Percentiles rank a stretch among this genome's conserved stretches.
These are phyloP conservation scores for Colletotrichum eremochloae DNA, from an alignment of 2,329 filamentous ascomycete species.

Conservation along the genomic window DNA sequence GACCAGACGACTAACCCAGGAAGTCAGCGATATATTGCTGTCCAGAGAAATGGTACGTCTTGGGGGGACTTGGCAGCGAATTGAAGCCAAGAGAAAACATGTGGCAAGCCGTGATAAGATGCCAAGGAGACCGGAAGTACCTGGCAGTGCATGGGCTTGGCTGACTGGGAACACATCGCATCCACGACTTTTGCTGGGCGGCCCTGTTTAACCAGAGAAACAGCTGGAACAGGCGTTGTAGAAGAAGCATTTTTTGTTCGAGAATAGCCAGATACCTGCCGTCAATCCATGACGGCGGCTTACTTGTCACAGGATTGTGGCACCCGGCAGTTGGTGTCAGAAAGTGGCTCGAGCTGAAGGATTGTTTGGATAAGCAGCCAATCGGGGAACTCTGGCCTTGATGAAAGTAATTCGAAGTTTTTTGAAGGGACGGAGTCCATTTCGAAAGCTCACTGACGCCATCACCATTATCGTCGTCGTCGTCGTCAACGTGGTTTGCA, in stretches of 20 bases:
- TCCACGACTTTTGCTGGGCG: neutral
- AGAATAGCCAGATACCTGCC: neutral
- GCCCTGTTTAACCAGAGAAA: neutral
- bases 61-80: neutral
- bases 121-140: constrained; percentile 24
- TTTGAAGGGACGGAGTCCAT: neutral
- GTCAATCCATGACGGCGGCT: neutral
- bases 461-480: neutral
- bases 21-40: constrained; percentile 31
- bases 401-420: neutral
- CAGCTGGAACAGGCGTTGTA: neutral
- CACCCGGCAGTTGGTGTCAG: neutral
- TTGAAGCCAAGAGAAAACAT: constrained; percentile 31
- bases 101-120: constrained; percentile 31
- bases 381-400: neutral
- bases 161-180: constrained; percentile 4
- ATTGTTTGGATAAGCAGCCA: neutral
- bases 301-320: neutral
- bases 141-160: constrained; percentile 17
- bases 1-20: neutral
- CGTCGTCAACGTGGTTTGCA: constrained; percentile 20
- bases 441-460: constrained; percentile 5
- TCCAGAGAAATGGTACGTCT: neutral
- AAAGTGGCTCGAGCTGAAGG: neutral
- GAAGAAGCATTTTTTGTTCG: neutral